A percentile compares a stretch with the other conserved stretches of the same genome.
Evolutionary conservation across 179 eudicot genomes (phyloP).

Genomic region (Vitellaria paradoxa): DNA sequence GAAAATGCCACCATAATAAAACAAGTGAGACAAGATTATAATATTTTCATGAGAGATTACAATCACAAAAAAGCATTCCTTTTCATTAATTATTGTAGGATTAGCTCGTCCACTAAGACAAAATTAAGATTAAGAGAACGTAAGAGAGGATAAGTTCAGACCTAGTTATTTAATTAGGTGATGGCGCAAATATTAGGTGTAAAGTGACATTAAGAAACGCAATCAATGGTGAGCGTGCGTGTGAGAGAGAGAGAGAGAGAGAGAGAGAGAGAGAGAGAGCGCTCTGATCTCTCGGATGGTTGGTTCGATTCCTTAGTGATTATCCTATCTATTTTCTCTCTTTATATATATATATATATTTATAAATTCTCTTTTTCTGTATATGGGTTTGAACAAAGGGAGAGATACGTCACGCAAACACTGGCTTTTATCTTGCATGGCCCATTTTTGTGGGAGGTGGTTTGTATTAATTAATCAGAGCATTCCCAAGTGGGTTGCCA

Average conservation of each 20-base stretch:
- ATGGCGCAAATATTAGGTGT: conserved; percentile 1
- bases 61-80: no score
- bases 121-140: no score
- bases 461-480: neutral
- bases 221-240: no score
- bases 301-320: conserved; percentile 19
- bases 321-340: conserved; percentile 20
- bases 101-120: neutral
- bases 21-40: no score
- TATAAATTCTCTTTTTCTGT: neutral
- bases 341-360: no score
- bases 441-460: neutral
- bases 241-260: no score
- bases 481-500: conserved; percentile 15
- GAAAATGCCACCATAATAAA: no score
- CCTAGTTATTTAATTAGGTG: neutral
- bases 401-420: conserved; percentile 15
- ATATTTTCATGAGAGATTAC: no score
- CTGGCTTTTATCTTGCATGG: neutral
- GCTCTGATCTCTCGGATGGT: neutral
- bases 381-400: conserved; percentile 1
- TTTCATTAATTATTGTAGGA: neutral
- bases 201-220: neutral
- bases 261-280: no score
- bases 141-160: neutral